A percentile compares a stretch with the other conserved stretches of the same genome.
Evolutionary conservation across 805 yeast species (phyloP).

Genomic region (Cyberlindnera suaveolens): DNA sequence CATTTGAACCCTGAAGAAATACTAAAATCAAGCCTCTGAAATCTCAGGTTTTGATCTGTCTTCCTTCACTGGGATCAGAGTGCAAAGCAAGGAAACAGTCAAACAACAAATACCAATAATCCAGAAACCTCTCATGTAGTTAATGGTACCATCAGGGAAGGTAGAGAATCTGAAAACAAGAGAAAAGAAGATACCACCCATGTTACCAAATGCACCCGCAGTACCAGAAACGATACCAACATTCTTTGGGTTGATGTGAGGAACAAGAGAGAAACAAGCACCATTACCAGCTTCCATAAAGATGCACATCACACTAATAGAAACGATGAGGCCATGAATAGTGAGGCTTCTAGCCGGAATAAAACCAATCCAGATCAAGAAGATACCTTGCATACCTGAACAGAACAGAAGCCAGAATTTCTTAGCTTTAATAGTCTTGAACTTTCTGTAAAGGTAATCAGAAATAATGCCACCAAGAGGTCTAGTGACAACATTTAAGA

Average conservation of each 20-base stretch:
- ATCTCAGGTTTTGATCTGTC: constrained; percentile 15
- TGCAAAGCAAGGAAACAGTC: constrained; percentile 19
- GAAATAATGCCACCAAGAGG: constrained; percentile 26
- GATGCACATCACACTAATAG: constrained; percentile 26
- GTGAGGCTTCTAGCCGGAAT: constrained; percentile 17
- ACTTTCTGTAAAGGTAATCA: constrained; percentile 24
- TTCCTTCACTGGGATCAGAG: constrained; percentile 23
- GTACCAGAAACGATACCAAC: constrained; percentile 33
- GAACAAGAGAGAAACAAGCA: constrained; percentile 31
- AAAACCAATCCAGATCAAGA: constrained; percentile 31
- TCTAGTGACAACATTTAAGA: constrained; percentile 26
- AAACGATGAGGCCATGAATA: constrained; percentile 25
- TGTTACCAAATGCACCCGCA: constrained; percentile 31
- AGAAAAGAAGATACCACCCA: constrained; percentile 31
- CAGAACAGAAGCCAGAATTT: constrained; percentile 28
- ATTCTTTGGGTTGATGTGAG: constrained; percentile 28
- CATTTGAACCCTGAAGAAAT: background rate
- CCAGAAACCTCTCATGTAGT: constrained; percentile 28
- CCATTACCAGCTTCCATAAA: constrained; percentile 36
- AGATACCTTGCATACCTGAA: constrained; percentile 28
- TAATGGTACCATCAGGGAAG: constrained; percentile 17
- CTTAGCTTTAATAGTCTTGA: constrained; percentile 26
- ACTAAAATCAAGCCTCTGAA: background rate
- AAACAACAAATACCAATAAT: constrained; percentile 27
- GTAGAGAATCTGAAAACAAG: constrained; percentile 29